Conservation (phyloP, 768 basidiomycete genomes). For the Punctularia strigosozonata region DNA sequence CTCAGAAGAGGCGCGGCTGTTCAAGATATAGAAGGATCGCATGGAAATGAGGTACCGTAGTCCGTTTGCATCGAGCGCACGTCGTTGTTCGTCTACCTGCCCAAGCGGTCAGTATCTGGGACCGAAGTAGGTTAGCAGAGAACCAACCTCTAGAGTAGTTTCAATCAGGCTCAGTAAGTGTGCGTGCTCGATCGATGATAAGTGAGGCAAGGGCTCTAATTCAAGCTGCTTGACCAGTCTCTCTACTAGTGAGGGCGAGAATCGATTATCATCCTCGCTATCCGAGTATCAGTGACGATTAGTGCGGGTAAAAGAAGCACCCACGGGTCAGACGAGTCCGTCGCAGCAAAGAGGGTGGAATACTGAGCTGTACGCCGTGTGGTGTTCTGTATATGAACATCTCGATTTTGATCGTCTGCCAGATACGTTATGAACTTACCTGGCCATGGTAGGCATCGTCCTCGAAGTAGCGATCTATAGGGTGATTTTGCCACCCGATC, state of each 20-base stretch:
- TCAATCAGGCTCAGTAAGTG: slow-evolving; percentile 79
- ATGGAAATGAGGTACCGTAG: slow-evolving; percentile 88
- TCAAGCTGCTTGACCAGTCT: slow-evolving; percentile 58
- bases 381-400: slow-evolving; percentile 5
- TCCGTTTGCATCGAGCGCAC: slow-evolving; percentile 88
- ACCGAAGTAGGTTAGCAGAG: slow-evolving; percentile 1
- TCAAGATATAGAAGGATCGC: slow-evolving; percentile 83
- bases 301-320: background rate
- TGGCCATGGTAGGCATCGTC: slow-evolving; percentile 19
- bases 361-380: slow-evolving; percentile 26
- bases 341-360: slow-evolving; percentile 40
- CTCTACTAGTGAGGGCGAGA: slow-evolving; percentile 48
- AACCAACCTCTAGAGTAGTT: slow-evolving; percentile 71
- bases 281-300: slow-evolving; percentile 2
- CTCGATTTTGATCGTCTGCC: background rate
- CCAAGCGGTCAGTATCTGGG: slow-evolving; percentile 3
- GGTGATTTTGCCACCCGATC: slow-evolving; percentile 35
- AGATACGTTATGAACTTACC: slow-evolving; percentile 9
- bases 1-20: slow-evolving; percentile 44
- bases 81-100: slow-evolving; percentile 81
- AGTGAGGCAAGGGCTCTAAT: slow-evolving; percentile 47
- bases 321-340: slow-evolving; percentile 35
- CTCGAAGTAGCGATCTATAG: slow-evolving; percentile 45
- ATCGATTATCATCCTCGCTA: slow-evolving; percentile 42
- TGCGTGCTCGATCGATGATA: slow-evolving; percentile 72